phyloP scores from a whole-genome alignment of 2,329 filamentous ascomycete genomes.

The Alternaria dauci region DNA sequence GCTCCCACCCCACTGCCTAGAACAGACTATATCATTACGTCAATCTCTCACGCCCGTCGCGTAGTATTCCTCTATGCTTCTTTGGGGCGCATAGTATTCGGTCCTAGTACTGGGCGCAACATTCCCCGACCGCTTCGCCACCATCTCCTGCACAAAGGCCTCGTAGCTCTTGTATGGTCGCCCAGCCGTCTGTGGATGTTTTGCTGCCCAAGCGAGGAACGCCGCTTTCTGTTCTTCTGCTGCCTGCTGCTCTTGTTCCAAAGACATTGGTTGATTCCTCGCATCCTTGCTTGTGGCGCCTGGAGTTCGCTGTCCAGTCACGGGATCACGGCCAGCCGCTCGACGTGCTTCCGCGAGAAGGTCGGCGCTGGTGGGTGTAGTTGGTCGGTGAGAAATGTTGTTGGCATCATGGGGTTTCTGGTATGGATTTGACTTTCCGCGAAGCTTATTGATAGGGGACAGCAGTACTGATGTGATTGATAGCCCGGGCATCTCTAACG shows the following conservation, averaged over 20 bases:
- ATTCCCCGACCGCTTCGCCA: constrained; percentile 23
- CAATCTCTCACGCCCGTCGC: constrained; percentile 15
- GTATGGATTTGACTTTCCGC: constrained; percentile 16
- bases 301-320: constrained; percentile 23
- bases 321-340: constrained; percentile 26
- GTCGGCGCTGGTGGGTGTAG: constrained; percentile 1
- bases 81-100: constrained; percentile 37
- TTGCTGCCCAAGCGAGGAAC: constrained; percentile 12
- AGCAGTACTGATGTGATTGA: constrained; percentile 7
- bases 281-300: not conserved
- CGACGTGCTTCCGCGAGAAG: constrained; percentile 34
- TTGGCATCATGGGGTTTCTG: not conserved
- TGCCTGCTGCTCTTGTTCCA: not conserved
- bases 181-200: constrained; percentile 16
- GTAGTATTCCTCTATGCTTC: constrained; percentile 33
- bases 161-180: constrained; percentile 20
- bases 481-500: constrained; percentile 1
- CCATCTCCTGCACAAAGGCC: constrained; percentile 22
- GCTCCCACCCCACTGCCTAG: not conserved
- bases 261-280: not conserved
- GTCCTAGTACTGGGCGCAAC: constrained; percentile 8
- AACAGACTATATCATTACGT: not conserved
- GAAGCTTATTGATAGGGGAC: constrained; percentile 9
- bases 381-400: not conserved
- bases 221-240: constrained; percentile 12